Conservation (phyloP, 768 basidiomycete genomes). For the Mrakia blollopis region DNA sequence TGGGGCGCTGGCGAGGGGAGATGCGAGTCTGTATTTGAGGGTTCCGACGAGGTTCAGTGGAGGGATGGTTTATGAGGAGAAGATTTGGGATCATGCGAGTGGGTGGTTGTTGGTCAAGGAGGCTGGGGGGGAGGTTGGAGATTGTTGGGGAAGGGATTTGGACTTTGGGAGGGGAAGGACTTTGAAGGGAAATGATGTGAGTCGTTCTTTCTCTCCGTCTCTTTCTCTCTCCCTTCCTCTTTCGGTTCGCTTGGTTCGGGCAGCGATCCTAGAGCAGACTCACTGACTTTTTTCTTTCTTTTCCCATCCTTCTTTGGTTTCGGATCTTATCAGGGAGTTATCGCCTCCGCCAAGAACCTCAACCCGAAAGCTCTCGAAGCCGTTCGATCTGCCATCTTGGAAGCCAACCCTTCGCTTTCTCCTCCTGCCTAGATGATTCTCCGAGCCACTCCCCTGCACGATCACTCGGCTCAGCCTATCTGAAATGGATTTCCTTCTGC, state of each 20-base stretch:
- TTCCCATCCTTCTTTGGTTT: neutral
- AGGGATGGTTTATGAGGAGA: slow-evolving; percentile 70
- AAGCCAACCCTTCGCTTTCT: slow-evolving; percentile 24
- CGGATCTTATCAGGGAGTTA: slow-evolving; percentile 27
- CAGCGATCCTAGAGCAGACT: no score
- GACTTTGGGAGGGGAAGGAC: slow-evolving; percentile 84
- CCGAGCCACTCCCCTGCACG: no score
- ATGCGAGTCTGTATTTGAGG: slow-evolving; percentile 64
- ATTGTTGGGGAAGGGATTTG: slow-evolving; percentile 70
- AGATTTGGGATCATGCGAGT: slow-evolving; percentile 98
- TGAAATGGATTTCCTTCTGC: no score
- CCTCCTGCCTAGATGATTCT: neutral
- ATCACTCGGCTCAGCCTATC: no score
- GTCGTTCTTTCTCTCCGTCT: neutral
- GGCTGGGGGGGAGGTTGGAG: slow-evolving; percentile 81
- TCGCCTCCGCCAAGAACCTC: slow-evolving; percentile 24
- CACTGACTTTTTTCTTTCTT: neutral
- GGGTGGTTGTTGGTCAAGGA: slow-evolving; percentile 79
- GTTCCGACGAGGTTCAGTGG: slow-evolving; percentile 46
- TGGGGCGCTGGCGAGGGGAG: slow-evolving; percentile 73
- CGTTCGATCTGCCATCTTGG: slow-evolving; percentile 23
- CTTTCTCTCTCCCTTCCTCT: no score
- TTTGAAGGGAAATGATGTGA: slow-evolving; percentile 72
- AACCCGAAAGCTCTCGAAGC: slow-evolving; percentile 16
- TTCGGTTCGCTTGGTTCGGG: no score